A percentile compares a stretch with the other conserved stretches of the same genome.
Conservation (phyloP, 148 eudicot species). For the Linanthus parryae region DNA sequence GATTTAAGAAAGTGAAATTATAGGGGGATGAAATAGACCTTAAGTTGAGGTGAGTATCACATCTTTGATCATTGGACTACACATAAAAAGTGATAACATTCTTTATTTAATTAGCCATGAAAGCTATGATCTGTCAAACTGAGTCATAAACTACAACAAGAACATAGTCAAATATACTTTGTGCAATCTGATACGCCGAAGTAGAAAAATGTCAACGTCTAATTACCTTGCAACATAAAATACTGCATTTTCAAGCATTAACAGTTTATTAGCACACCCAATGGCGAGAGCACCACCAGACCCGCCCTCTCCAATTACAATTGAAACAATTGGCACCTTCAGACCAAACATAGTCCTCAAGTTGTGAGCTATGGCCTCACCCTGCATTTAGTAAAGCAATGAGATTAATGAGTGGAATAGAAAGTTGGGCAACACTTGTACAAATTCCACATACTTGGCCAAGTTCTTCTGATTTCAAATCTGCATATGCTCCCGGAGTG, state of each 20-base stretch:
- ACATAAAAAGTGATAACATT: too few relatives aligned
- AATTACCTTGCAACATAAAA: constrained; percentile 81
- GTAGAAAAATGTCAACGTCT: constrained; percentile 3
- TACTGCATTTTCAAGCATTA: constrained; percentile 84
- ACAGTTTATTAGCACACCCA: constrained; percentile 77
- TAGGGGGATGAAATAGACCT: too few relatives aligned
- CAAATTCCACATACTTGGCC: constrained; percentile 58
- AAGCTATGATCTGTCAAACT: not conserved
- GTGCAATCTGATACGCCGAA: not conserved
- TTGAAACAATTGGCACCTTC: constrained; percentile 72
- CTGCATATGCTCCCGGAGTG: constrained; percentile 89
- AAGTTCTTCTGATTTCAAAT: constrained; percentile 77
- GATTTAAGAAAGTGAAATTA: too few relatives aligned
- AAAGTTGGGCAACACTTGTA: not conserved
- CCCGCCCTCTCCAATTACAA: constrained; percentile 93
- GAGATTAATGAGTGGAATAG: not conserved
- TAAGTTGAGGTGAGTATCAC: too few relatives aligned
- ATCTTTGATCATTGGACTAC: too few relatives aligned
- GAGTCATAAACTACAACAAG: not conserved
- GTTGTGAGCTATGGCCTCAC: constrained; percentile 85
- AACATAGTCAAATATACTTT: too few relatives aligned
- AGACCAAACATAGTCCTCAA: constrained; percentile 86
- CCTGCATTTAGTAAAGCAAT: constrained; percentile 29
- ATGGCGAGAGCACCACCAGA: constrained; percentile 93
- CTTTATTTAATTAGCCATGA: constrained; percentile 1